phyloP scores from a whole-genome alignment of 257 asterid species.

The Salvia rosmarinus region DNA sequence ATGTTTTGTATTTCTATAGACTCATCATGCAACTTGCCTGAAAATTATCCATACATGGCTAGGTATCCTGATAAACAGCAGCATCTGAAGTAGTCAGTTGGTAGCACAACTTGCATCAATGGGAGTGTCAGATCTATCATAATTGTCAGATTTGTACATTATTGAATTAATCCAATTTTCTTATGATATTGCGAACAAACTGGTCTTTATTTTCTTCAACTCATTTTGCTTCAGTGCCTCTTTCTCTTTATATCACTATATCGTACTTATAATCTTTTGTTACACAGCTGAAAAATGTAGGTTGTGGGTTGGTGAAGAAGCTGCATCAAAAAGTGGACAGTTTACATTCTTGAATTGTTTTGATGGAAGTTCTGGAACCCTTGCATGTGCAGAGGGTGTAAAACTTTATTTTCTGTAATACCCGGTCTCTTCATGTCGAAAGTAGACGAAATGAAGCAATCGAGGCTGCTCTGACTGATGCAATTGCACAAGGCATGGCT shows the following conservation, averaged over 20 bases:
- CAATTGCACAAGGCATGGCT: slow-evolving; percentile 71
- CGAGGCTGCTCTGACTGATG: slow-evolving; percentile 75
- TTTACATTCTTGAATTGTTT: slow-evolving; percentile 76
- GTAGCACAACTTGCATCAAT: slow-evolving; percentile 16
- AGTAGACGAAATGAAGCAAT: slow-evolving; percentile 69
- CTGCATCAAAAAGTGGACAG: slow-evolving; percentile 90
- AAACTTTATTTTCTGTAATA: slow-evolving; percentile 73
- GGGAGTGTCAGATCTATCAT: slow-evolving; percentile 2
- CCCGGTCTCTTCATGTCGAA: slow-evolving; percentile 74
- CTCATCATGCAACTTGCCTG: slow-evolving; percentile 17
- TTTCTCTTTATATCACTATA: slow-evolving; percentile 16
- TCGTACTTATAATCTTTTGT: slow-evolving; percentile 23
- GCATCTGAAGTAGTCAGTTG: slow-evolving; percentile 12
- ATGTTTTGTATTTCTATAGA: slow-evolving; percentile 2
- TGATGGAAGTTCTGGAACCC: slow-evolving; percentile 81
- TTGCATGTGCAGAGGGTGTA: slow-evolving; percentile 82
- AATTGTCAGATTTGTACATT: background rate
- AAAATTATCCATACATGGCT: background rate
- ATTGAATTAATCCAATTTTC: background rate
- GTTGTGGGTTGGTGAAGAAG: slow-evolving; percentile 74
- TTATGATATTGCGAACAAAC: background rate
- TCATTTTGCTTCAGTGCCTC: slow-evolving; percentile 11
- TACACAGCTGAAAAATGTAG: slow-evolving; percentile 86
- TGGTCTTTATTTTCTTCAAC: slow-evolving; percentile 12
- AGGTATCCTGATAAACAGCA: background rate